A percentile compares a stretch with the other conserved stretches of the same genome.
These are phyloP conservation scores for Hymenoscyphus infarciens DNA, from an alignment of 2,329 filamentous ascomycete genomes.

Conservation along the genomic window DNA sequence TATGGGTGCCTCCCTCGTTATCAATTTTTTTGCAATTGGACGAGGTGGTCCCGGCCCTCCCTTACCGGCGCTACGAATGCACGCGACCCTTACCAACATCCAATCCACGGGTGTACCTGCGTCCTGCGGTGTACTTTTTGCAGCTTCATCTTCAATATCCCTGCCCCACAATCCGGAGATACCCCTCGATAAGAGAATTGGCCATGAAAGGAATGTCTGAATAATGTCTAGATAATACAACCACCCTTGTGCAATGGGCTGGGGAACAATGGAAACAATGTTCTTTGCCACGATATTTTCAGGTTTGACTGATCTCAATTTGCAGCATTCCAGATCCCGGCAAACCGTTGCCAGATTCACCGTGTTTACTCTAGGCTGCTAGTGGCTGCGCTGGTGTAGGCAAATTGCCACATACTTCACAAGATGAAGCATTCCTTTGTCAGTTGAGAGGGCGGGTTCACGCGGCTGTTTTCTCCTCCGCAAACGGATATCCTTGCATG, in stretches of 20 bases:
- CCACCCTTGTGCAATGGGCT: not conserved
- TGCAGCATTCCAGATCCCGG: conserved; percentile 8
- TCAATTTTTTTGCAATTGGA: conserved; percentile 9
- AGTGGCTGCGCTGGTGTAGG: conserved; percentile 5
- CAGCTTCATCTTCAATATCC: conserved; percentile 11
- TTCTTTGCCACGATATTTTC: conserved; percentile 2
- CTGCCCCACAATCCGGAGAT: conserved; percentile 8
- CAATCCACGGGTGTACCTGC: conserved; percentile 6
- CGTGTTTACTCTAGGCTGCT: conserved; percentile 10
- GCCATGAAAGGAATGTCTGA: conserved; percentile 11
- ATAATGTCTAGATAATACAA: conserved; percentile 12
- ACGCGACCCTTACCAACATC: conserved; percentile 7
- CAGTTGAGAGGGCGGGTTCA: conserved; percentile 20
- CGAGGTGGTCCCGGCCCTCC: conserved; percentile 12
- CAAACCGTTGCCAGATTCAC: conserved; percentile 11
- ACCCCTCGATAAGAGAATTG: conserved; percentile 10
- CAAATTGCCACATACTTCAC: conserved; percentile 26
- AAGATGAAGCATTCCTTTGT: conserved; percentile 34
- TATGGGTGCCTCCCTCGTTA: conserved; percentile 18
- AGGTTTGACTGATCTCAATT: conserved; percentile 7
- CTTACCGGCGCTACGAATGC: conserved; percentile 14
- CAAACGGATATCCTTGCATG: conserved; percentile 28
- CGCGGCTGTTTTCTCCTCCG: conserved; percentile 16
- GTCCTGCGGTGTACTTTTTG: conserved; percentile 6
- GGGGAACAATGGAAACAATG: conserved; percentile 12